A percentile compares a stretch with the other conserved stretches of the same genome.
phyloP scores from a whole-genome alignment of 371 early-diverging fungal species.

The Mucor lusitanicus region DNA sequence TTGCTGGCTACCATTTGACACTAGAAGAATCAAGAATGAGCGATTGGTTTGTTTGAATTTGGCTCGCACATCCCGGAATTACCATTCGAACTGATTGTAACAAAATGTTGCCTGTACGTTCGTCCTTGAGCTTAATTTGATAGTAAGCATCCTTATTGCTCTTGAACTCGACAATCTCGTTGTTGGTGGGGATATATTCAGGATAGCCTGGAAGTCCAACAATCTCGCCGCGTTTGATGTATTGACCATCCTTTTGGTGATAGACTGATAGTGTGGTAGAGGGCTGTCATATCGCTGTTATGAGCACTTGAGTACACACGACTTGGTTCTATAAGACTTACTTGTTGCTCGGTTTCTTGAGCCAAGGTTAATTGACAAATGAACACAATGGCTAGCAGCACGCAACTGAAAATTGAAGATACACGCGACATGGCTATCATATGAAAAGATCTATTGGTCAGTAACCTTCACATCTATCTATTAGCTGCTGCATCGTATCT shows the following conservation, averaged over 20 bases:
- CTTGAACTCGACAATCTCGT: constrained; percentile 23
- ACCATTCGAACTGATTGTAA: constrained; percentile 26
- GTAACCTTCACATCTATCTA: too few relatives aligned
- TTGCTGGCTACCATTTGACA: constrained; percentile 34
- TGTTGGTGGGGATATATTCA: constrained; percentile 18
- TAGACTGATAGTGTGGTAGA: constrained; percentile 13
- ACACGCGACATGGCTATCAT: constrained; percentile 10
- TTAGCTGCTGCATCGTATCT: neutral
- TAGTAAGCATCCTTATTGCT: constrained; percentile 16
- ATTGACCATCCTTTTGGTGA: constrained; percentile 28
- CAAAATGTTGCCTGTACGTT: constrained; percentile 20
- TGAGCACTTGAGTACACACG: neutral
- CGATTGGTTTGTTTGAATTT: neutral
- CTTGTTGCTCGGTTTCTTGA: constrained; percentile 6
- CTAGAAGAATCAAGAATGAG: constrained; percentile 3
- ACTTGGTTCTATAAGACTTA: neutral
- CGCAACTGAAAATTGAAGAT: neutral
- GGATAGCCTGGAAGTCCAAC: constrained; percentile 21
- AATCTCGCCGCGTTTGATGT: constrained; percentile 35
- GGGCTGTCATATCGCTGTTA: neutral
- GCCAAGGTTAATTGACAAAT: neutral
- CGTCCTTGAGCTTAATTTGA: constrained; percentile 33
- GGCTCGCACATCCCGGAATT: neutral
- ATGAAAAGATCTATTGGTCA: neutral
- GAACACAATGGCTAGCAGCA: neutral